These are phyloP conservation scores for Pogostemon cablin DNA, from an alignment of 257 asterid species.

Conservation along the genomic window DNA sequence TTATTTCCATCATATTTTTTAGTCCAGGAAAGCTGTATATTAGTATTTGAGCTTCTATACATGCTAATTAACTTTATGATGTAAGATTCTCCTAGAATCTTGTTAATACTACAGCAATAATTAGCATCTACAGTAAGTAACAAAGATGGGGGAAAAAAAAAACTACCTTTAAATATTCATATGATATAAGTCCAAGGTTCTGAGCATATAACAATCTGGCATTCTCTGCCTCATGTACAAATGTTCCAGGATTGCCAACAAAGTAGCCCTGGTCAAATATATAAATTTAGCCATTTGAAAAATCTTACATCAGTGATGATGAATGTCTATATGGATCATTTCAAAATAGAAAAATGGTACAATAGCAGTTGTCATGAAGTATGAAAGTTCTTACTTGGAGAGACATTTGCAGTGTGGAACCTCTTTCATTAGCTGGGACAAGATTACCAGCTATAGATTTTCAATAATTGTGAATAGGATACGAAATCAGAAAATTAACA, in stretches of 20 bases:
- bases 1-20: background rate
- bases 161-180: constrained; percentile 43
- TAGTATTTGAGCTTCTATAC: background rate
- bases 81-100: background rate
- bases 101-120: background rate
- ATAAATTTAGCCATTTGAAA: background rate
- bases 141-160: background rate
- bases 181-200: constrained; percentile 42
- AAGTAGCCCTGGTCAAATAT: constrained; percentile 40
- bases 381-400: constrained; percentile 32
- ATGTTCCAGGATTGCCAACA: constrained; percentile 39
- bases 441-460: background rate
- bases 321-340: background rate
- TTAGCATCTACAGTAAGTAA: background rate
- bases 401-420: constrained; percentile 31
- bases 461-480: background rate
- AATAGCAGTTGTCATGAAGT: background rate
- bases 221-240: constrained; percentile 30
- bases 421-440: constrained; percentile 45
- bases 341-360: background rate
- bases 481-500: background rate
- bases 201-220: constrained; percentile 40
- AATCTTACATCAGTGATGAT: background rate
- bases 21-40: background rate
- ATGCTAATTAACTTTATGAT: background rate